Conservation (phyloP, 768 basidiomycete genomes). For the Megacollybia marginata region DNA sequence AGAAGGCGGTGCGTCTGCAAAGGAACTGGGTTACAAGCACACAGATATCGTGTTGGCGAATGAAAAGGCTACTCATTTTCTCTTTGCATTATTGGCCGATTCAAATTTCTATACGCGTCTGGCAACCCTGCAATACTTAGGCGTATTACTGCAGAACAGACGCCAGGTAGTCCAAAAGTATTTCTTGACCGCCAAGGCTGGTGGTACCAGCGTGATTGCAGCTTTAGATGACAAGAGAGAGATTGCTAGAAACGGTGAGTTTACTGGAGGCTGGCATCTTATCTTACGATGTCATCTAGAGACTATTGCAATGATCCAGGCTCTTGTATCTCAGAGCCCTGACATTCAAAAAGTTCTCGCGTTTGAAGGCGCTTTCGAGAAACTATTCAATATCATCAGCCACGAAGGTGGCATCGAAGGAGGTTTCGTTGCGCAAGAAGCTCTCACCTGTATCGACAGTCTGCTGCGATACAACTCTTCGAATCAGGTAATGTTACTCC, state of each 20-base stretch:
- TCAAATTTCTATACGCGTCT: constrained; percentile 81
- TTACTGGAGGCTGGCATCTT: neutral
- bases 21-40: constrained; percentile 77
- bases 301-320: constrained; percentile 75
- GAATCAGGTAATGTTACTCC: constrained; percentile 63
- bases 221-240: constrained; percentile 82
- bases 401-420: constrained; percentile 91
- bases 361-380: constrained; percentile 96
- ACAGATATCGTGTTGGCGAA: constrained; percentile 73
- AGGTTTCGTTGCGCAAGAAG: constrained; percentile 77
- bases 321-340: constrained; percentile 75
- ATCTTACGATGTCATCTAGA: constrained; percentile 36
- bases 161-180: constrained; percentile 81
- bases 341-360: constrained; percentile 96
- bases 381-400: constrained; percentile 80
- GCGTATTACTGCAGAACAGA: constrained; percentile 74
- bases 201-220: constrained; percentile 63
- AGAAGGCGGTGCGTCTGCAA: constrained; percentile 32
- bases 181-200: constrained; percentile 80
- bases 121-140: constrained; percentile 75
- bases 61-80: constrained; percentile 63
- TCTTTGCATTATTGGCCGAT: constrained; percentile 72
- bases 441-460: constrained; percentile 80
- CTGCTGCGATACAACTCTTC: constrained; percentile 88
- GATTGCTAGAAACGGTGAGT: constrained; percentile 81